Evolutionary conservation across 164 flowering plant species (phyloP).

Genomic region (Brasenia schreberi): DNA sequence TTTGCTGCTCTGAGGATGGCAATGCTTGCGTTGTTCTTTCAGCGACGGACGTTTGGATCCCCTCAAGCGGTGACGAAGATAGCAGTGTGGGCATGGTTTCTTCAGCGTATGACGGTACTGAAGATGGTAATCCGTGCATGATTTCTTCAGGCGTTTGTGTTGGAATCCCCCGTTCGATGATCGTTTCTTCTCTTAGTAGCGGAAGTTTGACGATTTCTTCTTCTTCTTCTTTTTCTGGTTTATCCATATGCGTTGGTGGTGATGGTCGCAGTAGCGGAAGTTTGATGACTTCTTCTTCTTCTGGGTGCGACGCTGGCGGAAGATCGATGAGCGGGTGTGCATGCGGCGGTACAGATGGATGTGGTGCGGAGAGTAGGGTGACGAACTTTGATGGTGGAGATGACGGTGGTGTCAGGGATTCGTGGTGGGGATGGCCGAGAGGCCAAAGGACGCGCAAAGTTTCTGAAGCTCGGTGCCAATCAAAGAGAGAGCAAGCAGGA

Average conservation of each 20-base stretch:
- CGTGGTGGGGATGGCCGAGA: background rate
- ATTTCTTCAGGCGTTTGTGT: background rate
- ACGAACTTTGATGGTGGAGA: background rate
- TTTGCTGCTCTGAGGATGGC: background rate
- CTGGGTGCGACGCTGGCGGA: no score
- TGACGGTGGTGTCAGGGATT: background rate
- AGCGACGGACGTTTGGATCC: background rate
- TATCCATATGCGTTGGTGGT: no score
- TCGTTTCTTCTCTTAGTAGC: background rate
- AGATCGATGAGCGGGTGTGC: no score
- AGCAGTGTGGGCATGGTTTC: background rate
- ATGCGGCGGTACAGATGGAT: no score
- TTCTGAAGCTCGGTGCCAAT: background rate
- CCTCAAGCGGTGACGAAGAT: background rate
- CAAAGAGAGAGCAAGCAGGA: background rate
- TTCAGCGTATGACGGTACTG: background rate
- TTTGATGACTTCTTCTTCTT: no score
- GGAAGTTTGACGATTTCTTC: background rate
- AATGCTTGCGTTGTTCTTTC: background rate
- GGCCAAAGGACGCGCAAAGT: background rate
- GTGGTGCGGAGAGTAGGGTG: background rate
- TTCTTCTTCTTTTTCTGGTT: no score
- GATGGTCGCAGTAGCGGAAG: no score
- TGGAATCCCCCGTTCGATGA: background rate
- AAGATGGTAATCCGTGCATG: background rate